Evolutionary conservation across 2,329 filamentous ascomycete genomes (phyloP).

Genomic region (Escovopsis sp.): DNA sequence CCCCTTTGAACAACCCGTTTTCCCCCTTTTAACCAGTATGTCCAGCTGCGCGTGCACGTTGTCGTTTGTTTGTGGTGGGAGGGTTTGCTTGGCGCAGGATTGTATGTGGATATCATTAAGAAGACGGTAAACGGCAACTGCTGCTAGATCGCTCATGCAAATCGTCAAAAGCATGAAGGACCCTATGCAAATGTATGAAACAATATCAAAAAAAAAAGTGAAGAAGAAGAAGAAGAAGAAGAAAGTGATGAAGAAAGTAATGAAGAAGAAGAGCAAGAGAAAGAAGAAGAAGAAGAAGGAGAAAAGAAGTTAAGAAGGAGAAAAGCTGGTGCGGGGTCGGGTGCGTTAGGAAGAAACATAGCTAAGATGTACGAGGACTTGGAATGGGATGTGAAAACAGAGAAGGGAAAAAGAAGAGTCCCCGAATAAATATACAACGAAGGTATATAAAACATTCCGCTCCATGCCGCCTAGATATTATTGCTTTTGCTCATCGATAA

Average conservation of each 20-base stretch:
- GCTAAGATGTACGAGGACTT: too few relatives aligned
- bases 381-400: background rate
- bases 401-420: conserved; percentile 6
- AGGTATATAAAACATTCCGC: conserved; percentile 4
- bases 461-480: conserved; percentile 17
- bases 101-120: conserved; percentile 6
- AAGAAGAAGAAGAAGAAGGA: conserved; percentile 10
- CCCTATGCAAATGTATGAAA: conserved; percentile 11
- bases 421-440: conserved; percentile 16
- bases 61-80: background rate
- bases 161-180: conserved; percentile 27
- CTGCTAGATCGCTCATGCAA: conserved; percentile 36
- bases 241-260: background rate
- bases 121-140: conserved; percentile 12
- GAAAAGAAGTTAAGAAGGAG: too few relatives aligned
- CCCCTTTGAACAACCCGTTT: too few relatives aligned
- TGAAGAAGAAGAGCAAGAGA: conserved; percentile 9
- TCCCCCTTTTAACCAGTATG: background rate
- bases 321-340: too few relatives aligned
- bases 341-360: too few relatives aligned
- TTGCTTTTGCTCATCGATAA: conserved; percentile 28
- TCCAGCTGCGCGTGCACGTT: conserved; percentile 1
- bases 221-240: conserved; percentile 14
- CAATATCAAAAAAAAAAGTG: conserved; percentile 16
- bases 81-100: background rate